Evolutionary conservation across 768 basidiomycete species (phyloP), one percentile per base, ranked within the genome.

Genomic region (Cyathus striatus): DNA sequence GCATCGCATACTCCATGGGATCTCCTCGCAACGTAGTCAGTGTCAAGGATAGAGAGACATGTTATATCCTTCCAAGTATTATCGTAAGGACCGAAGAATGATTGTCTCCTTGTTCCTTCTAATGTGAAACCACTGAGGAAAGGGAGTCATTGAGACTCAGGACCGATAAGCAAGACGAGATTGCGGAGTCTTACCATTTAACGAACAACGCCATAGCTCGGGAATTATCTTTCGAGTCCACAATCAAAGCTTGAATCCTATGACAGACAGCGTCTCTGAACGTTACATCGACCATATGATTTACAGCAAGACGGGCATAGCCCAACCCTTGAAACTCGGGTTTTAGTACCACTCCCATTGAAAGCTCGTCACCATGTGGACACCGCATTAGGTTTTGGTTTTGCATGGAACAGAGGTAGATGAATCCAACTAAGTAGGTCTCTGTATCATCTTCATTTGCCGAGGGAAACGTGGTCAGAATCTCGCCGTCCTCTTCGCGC

Each of bases 91-190:
- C 71, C 71, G 52, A 58, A 74, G 42, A 79, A 74, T 0, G 76
- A 69, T 34, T 75, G 69, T 23, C 83, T 73, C 33, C 74, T 72
- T 6, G 69, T 76, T 36, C 85, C 85, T 59, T 88, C 85, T 46
- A 80, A 75, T 5, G 57, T 57, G 53, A 88, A 85, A 6, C 78
- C 76, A 42, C 76, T 78, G 47, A n/a, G n/a, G n/a, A 17, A 46
- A n/a, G n/a, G 48, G 38, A 33, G 26, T 22, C 42, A 14, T 18
- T n/a, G n/a, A n/a, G n/a, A n/a, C n/a, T n/a, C n/a, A n/a, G n/a
- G n/a, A n/a, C n/a, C n/a, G n/a, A n/a, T n/a, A n/a, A n/a, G n/a
- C n/a, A n/a, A n/a, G n/a, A n/a, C n/a, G n/a, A n/a, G n/a, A n/a
- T n/a, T n/a, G n/a, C n/a, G n/a, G n/a, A n/a, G n/a, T 58, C 62